Base-by-base conservation (phyloP, 2,329 filamentous ascomycete genomes). In the Fusarium nodosum region DNA sequence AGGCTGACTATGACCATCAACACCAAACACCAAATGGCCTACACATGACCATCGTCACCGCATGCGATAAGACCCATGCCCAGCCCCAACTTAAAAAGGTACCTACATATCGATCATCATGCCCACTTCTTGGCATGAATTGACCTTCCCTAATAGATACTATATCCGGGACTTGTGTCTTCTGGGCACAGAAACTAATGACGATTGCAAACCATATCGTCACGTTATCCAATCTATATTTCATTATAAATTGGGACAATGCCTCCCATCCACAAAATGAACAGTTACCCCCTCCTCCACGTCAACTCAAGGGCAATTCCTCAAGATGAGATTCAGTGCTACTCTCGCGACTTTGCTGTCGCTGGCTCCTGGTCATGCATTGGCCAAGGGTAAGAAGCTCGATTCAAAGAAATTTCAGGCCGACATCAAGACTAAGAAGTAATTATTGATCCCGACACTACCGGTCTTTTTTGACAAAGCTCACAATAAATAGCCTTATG, bases 371-470 rank as follows among this genome's bases (percentile, higher is more conserved):
- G 13, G 53, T 20, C 42, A 42, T 41, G 47, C 44, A 12, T 42
- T 46, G 20, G 63, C 58, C 7, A 71, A 70, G 16, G 22, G 52
- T 4, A 53, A 46, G 6, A 70, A 64, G 39, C 59, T 70, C 7
- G 67, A 70, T n/a, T 70, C 67, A 0, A 71, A 68, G 24, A 63
- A 48, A 5, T 48, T 70, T 7, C 67, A 70, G 2, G 36, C 48
- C 9, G 67, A 71, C 9, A 64, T 70, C 10, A 70, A 70, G 45
- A 64, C 58, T 4, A 71, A 68, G 15, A 68, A 64, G 67, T 70
- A 30, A 55, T 18, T 0, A 2, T 4, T 3, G 5, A 26, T 7
- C 7, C 7, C 20, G 7, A 8, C 7, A 11, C 5, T 18, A 7
- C 5, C 2, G 12, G 7, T 2, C 3, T 22, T 22, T 22, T 13